Evolutionary conservation across 1,284 basidiomycete genomes (phyloP), one percentile per base, ranked within the genome.

Genomic region (Meira miltonrushii): DNA sequence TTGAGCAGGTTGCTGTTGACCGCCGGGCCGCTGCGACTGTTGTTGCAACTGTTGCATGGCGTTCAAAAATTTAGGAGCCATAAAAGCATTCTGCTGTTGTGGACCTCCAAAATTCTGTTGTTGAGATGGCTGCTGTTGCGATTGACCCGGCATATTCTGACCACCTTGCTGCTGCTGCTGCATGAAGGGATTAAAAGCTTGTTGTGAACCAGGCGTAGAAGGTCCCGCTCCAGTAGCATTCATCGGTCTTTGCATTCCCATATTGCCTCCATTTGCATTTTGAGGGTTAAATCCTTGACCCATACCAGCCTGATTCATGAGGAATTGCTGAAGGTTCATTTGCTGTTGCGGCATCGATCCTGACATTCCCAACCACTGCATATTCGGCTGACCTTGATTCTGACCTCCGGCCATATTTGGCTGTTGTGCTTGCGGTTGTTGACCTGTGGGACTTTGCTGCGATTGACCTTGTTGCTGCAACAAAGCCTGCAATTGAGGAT

Each of bases 401-500:
- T 48, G 46, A 21, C 12, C 23, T 21, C 21, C n/a, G n/a, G 5
- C 12, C 46, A 25, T 25, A 48, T 12, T 25, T 48, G 46, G 46
- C 46, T 37, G 50, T 13, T 50, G 47, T 37, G 13, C 21, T 37
- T 50, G 47, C 6, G 15, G 3, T 37, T 50, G 47, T 25, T 25
- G 47, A 13, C 15, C 15, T 25, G 13, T 5, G 5, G 13, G 47
- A 13, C n/a, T 13, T 39, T 53, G 50, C 25, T 53, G 50, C 28
- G 8, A 17, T 52, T 39, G 28, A 9, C 11, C 28, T 23, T 53
- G 50, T 23, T 53, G 50, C 28, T 53, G 50, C n/a, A 53, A 25
- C 5, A 53, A 33, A 21, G 50, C 50, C 28, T 53, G 50, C 28
- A 53, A 21, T 25, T 53, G 50, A 39, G 50, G 50, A 53, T 53